These are phyloP conservation scores for Vigna angularis DNA, from an alignment of 306 rosid genomes.

Conservation along the genomic window DNA sequence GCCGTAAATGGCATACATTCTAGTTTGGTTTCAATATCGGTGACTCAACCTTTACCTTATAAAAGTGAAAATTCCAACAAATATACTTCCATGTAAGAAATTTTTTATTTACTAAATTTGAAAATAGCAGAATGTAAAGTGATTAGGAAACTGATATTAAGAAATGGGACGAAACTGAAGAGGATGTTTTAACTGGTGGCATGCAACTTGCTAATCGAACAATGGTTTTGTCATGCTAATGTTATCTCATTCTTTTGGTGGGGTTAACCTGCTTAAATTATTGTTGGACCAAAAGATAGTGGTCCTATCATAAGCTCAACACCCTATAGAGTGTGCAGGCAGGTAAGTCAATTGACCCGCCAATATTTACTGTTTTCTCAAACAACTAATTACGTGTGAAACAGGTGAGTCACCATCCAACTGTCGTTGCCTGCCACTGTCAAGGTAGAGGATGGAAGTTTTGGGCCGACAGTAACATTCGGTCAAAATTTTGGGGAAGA, in stretches of 20 bases:
- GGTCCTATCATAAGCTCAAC: neutral
- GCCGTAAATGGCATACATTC: neutral
- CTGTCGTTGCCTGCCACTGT: conserved; percentile 97
- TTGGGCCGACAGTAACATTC: conserved; percentile 97
- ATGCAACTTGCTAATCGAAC: conserved; percentile 3
- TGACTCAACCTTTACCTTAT: neutral
- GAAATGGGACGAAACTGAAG: conserved; percentile 10
- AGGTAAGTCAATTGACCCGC: conserved; percentile 3
- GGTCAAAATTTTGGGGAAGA: conserved; percentile 94
- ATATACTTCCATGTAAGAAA: neutral
- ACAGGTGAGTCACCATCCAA: conserved; percentile 99
- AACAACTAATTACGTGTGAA: conserved; percentile 37
- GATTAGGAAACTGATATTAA: neutral
- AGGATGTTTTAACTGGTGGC: conserved; percentile 17
- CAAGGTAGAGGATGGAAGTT: conserved; percentile 99
- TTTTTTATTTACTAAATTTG: neutral
- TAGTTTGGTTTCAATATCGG: conserved; percentile 26
- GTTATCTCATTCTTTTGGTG: neutral
- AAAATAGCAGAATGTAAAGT: neutral
- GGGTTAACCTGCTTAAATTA: conserved; percentile 1
- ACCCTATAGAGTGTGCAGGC: neutral
- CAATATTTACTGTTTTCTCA: conserved; percentile 28
- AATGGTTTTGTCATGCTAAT: conserved; percentile 14
- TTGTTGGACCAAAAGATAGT: neutral
- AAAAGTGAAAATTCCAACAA: neutral